Percentiles rank a stretch among this genome's conserved stretches.
phyloP scores from a whole-genome alignment of 805 yeast species.

The Saturnispora ahearnii region DNA sequence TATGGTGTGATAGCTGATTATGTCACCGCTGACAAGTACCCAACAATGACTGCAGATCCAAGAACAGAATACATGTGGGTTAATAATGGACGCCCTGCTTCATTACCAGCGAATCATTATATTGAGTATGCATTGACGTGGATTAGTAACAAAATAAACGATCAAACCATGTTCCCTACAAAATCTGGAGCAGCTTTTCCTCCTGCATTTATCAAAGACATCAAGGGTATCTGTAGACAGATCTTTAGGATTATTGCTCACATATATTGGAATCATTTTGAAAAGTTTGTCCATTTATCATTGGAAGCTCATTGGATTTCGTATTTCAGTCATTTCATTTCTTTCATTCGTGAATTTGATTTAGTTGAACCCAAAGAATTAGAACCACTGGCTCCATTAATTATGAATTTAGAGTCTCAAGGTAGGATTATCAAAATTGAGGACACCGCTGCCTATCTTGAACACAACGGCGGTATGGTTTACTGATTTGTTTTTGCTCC shows the following conservation, averaged over 20 bases:
- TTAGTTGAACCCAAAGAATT: slow-evolving; percentile 72
- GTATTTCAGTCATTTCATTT: slow-evolving; percentile 86
- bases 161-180: slow-evolving; percentile 87
- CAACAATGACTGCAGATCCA: slow-evolving; percentile 95
- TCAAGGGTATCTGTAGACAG: slow-evolving; percentile 81
- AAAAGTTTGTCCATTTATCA: slow-evolving; percentile 81
- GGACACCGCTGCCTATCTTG: slow-evolving; percentile 3
- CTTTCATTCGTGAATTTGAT: slow-evolving; percentile 77
- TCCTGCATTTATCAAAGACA: slow-evolving; percentile 68
- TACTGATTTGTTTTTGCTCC: not conserved
- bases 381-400: slow-evolving; percentile 67
- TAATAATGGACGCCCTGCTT: slow-evolving; percentile 57
- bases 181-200: slow-evolving; percentile 86
- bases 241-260: slow-evolving; percentile 95
- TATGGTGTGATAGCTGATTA: slow-evolving; percentile 87
- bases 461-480: slow-evolving; percentile 7
- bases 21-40: slow-evolving; percentile 80
- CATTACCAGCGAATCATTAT: slow-evolving; percentile 87
- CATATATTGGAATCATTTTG: slow-evolving; percentile 90
- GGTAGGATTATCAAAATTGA: slow-evolving; percentile 52
- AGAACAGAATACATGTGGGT: slow-evolving; percentile 87
- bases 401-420: slow-evolving; percentile 73
- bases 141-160: slow-evolving; percentile 82
- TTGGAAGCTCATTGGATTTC: slow-evolving; percentile 98
- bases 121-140: slow-evolving; percentile 87